A percentile compares a stretch with the other conserved stretches of the same genome.
phyloP scores from a whole-genome alignment of 148 eudicot genomes.

The Rheum nobile region DNA sequence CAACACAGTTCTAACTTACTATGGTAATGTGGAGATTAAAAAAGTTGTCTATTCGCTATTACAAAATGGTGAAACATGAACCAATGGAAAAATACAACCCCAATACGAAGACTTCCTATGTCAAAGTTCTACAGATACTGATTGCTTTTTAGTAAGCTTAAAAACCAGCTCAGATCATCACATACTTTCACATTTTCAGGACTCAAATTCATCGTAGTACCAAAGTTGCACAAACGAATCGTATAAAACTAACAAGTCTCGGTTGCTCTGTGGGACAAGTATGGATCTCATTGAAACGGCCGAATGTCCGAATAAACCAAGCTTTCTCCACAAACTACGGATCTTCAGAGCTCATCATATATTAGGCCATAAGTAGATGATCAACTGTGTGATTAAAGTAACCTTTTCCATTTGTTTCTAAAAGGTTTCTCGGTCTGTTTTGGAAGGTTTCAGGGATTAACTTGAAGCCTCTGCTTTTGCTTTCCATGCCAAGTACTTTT shows the following conservation, averaged over 20 bases:
- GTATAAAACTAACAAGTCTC: background rate
- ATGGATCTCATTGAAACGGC: no score
- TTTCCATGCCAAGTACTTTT: constrained; percentile 57
- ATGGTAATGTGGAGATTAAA: background rate
- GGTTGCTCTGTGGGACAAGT: background rate
- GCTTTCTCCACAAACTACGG: background rate
- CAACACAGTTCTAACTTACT: background rate
- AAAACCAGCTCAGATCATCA: background rate
- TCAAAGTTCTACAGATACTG: background rate
- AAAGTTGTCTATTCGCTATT: background rate
- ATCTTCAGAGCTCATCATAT: background rate
- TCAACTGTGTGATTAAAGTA: background rate
- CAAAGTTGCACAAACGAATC: background rate
- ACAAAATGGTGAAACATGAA: background rate
- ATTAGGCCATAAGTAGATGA: background rate
- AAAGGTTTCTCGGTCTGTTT: background rate
- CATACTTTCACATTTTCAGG: background rate
- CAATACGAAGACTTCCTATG: no score
- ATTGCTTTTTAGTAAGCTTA: background rate
- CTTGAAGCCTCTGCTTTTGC: constrained; percentile 17
- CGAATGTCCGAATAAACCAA: no score
- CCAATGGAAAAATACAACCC: background rate
- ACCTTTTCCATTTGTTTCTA: background rate
- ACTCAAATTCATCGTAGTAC: background rate
- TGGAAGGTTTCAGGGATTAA: background rate